Conservation (phyloP, 2,329 filamentous ascomycete species). For the Sordariomycetes sp. region DNA sequence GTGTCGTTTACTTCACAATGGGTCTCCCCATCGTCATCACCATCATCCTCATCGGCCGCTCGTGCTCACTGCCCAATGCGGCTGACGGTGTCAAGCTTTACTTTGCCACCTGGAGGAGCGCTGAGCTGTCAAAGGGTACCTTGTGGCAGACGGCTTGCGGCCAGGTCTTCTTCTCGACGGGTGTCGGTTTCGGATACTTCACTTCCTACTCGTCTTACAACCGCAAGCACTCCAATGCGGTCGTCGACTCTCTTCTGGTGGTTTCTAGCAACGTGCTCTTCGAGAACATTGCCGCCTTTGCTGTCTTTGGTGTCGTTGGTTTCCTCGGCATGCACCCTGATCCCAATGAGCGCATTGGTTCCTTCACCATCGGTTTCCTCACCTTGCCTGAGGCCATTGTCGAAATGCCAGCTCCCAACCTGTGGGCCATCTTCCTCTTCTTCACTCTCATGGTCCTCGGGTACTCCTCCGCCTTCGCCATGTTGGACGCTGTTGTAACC, state of each 20-base stretch:
- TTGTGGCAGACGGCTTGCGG: constrained; percentile 53
- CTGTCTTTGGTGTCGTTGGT: constrained; percentile 42
- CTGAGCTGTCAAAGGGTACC: constrained; percentile 36
- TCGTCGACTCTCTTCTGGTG: constrained; percentile 44
- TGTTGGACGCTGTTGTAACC: constrained; percentile 41
- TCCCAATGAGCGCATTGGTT: constrained; percentile 26
- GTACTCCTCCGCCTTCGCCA: constrained; percentile 42
- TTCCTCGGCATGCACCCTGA: constrained; percentile 21
- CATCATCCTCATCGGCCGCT: constrained; percentile 44
- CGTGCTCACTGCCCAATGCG: constrained; percentile 44
- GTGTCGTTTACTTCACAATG: constrained; percentile 55
- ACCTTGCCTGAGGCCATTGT: constrained; percentile 42
- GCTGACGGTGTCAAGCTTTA: constrained; percentile 38
- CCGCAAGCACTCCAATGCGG: constrained; percentile 39
- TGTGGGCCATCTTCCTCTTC: constrained; percentile 44
- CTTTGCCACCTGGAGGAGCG: constrained; percentile 35
- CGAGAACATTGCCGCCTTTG: constrained; percentile 32
- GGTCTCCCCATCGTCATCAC: constrained; percentile 47
- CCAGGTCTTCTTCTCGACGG: constrained; percentile 38
- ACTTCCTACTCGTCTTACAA: constrained; percentile 48
- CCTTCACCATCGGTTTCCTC: constrained; percentile 44
- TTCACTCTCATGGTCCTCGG: constrained; percentile 44
- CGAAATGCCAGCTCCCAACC: constrained; percentile 45
- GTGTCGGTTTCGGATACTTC: constrained; percentile 46
- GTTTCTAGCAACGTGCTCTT: constrained; percentile 42